Base-by-base conservation (phyloP, 1,284 basidiomycete genomes). In the Sanghuangporus sanghuang region DNA sequence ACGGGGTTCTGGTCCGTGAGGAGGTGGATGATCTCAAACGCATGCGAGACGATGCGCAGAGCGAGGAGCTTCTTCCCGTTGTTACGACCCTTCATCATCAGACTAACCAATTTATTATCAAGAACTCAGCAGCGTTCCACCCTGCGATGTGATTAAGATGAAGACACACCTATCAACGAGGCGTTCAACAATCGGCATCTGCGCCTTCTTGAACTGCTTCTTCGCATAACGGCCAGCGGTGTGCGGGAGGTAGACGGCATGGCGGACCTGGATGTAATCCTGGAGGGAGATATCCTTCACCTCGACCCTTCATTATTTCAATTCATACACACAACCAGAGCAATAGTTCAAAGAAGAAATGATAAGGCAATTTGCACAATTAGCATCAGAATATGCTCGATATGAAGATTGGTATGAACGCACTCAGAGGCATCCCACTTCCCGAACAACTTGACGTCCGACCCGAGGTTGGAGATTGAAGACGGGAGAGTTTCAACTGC, bases 1-100 rank as follows among this genome's bases (percentile, higher is more conserved):
- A 99, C 95, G 69, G 97, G 97, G 87, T 99, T 99, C 82, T 96
- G 95, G 87, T 99, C 97, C 73, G 95, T 95, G 79, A 99, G 93
- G 76, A 99, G 94, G 86, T 99, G 92, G 81, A 99, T 97, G 81
- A 99, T 97, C 84, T 99, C 97, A 78, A 99, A 99, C 63, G 97
- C 94, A 81, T 99, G 97, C 68, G 95, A 93, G 73, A 99, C 97
- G 73, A 99, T 99, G 80, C 97, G 95, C 79, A 99, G 94, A 73
- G 97, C 92, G 81, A 99, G 84, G 78, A 98, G 90, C 84, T 99
- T 99, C 87, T 99, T 99, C 76, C 97, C 97, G 84, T 97, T 99
- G 92, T 99, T 99, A 80, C 97, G 95, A 71, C 97, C 97, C 84
- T 99, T 98, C 96, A 99, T 99, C 97, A 99, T 98, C 77, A 97